These are phyloP conservation scores for Coleophoma crateriformis DNA, from an alignment of 2,329 filamentous ascomycete genomes.

Conservation along the genomic window DNA sequence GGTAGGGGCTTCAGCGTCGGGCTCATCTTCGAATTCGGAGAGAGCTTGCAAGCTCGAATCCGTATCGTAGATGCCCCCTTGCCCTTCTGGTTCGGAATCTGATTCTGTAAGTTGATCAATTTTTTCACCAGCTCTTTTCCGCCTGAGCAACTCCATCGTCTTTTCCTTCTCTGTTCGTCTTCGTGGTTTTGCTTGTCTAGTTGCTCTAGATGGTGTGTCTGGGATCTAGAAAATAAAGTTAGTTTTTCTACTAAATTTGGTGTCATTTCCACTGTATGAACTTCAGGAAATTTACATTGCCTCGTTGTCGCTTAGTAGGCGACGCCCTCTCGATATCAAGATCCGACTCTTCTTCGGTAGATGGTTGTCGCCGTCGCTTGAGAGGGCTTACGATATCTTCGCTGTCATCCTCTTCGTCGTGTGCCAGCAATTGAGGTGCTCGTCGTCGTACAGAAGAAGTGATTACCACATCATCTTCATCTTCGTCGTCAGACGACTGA, in stretches of 20 bases:
- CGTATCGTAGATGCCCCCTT: constrained; percentile 11
- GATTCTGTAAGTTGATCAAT: constrained; percentile 31
- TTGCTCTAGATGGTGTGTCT: constrained; percentile 8
- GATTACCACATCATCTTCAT: background rate
- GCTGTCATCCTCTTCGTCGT: constrained; percentile 8
- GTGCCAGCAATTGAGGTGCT: background rate
- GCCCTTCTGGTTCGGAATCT: constrained; percentile 19
- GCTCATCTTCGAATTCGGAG: constrained; percentile 46
- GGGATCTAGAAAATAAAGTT: background rate
- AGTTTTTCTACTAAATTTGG: background rate
- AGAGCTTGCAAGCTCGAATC: constrained; percentile 30
- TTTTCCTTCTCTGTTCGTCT: constrained; percentile 33
- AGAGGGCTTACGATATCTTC: constrained; percentile 1
- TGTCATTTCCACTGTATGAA: too few species aligned
- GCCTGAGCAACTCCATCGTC: constrained; percentile 32
- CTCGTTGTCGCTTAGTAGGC: constrained; percentile 10
- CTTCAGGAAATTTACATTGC: background rate
- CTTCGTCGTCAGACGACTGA: background rate
- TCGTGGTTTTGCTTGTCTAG: constrained; percentile 14
- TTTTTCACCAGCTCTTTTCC: constrained; percentile 33
- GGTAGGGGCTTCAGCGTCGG: constrained; percentile 31
- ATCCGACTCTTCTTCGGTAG: constrained; percentile 5
- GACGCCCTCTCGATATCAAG: constrained; percentile 1
- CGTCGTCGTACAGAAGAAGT: background rate
- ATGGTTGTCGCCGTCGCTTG: background rate